Base-by-base conservation (phyloP, 2,329 filamentous ascomycete genomes). In the Nannizziopsis barbatae region DNA sequence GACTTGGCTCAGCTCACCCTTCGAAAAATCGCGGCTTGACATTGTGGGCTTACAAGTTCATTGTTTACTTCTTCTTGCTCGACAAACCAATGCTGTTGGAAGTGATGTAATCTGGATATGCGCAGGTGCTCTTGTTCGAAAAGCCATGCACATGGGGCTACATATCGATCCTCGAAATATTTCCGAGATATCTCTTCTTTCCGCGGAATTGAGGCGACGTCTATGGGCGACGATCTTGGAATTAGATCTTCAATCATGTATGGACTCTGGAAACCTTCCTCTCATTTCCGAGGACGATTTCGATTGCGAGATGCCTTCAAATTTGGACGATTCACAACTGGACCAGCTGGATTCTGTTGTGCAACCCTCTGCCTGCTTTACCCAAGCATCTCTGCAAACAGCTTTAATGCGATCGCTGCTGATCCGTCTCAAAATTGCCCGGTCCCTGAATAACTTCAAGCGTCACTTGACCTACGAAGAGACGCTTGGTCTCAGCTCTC, bases 311-410 rank as follows among this genome's bases (percentile, higher is more conserved):
- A 47, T 57, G 5, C 67, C 67, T 0, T 60, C 61, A 9, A 68
- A 70, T 45, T 60, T 64, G 50, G 60, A 66, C 32, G 67, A 70
- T 47, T 46, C 56, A 1, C 62, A 66, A 33, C 46, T 67, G 18
- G n/a, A 32, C 15, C n/a, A 20, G 27, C 42, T 12, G 32, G 31
- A 49, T 17, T 46, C 52, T 51, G 53, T 9, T 0, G 15, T 27
- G 27, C 65, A 63, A 12, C 64, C 66, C 0, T 54, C 63, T 1
- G 52, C 56, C 17, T 54, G 52, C 5, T 70, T 67, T 44, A 75
- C 76, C 0, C 68, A 75, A 38, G 74, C 71, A 47, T 75, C 75
- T 0, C 60, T 77, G 1, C 68, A 74, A 32, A 63, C 77, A 1
- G 67, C 71, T 1, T 57, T 75, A 0, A 54, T 70, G 14, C 65